Conservation (phyloP, 768 basidiomycete species). For the Termitomyces sp. region DNA sequence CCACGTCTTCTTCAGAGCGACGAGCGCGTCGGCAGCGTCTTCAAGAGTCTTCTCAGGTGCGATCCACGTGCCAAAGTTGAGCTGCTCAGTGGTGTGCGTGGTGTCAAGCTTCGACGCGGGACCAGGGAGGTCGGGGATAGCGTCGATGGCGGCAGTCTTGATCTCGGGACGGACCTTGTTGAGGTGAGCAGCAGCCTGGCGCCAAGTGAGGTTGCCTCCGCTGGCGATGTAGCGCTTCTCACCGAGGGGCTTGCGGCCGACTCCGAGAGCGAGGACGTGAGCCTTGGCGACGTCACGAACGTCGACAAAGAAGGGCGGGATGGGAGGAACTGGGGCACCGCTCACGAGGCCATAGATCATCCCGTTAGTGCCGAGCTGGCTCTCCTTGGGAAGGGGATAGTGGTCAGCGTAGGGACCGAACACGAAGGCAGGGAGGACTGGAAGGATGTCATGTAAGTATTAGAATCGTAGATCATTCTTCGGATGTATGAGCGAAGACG, state of each 20-base stretch:
- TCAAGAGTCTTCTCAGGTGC: constrained; percentile 26
- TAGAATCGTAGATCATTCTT: neutral
- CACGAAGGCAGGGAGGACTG: constrained; percentile 38
- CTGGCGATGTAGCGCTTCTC: constrained; percentile 32
- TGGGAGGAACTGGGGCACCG: constrained; percentile 20
- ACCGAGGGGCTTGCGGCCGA: constrained; percentile 22
- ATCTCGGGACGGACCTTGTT: constrained; percentile 24
- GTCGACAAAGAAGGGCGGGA: constrained; percentile 32
- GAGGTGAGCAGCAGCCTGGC: constrained; percentile 26
- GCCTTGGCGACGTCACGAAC: constrained; percentile 36
- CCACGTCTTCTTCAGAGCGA: constrained; percentile 27
- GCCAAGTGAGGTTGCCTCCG: constrained; percentile 28
- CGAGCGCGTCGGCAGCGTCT: constrained; percentile 26
- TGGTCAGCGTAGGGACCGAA: constrained; percentile 34
- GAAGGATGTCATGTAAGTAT: neutral
- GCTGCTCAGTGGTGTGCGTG: constrained; percentile 24
- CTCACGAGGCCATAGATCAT: constrained; percentile 27
- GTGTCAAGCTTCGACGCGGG: constrained; percentile 25
- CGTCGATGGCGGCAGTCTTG: constrained; percentile 14
- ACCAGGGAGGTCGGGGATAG: constrained; percentile 22
- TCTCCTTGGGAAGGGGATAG: constrained; percentile 28
- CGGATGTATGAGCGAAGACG: constrained; percentile 13
- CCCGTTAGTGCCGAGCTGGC: constrained; percentile 29
- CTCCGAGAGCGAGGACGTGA: constrained; percentile 31
- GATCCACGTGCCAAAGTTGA: constrained; percentile 26